A percentile compares a stretch with the other conserved stretches of the same genome.
These are phyloP conservation scores for Mucor irregularis DNA, from an alignment of 371 early-diverging fungal species.

Conservation along the genomic window DNA sequence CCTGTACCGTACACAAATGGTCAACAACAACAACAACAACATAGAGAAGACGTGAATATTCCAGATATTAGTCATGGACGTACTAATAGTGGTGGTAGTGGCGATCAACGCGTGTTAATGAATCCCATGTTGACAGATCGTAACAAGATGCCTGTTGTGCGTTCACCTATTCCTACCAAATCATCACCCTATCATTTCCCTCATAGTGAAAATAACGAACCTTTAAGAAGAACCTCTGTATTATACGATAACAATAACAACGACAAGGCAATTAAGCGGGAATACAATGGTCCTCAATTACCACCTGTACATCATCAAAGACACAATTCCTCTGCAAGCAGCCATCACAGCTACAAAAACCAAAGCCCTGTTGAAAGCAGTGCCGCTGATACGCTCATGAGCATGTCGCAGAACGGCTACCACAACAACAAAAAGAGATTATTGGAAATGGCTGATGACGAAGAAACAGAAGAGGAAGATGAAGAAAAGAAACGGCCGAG, in stretches of 20 bases:
- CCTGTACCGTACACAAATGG: conserved; percentile 17
- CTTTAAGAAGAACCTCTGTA: conserved; percentile 27
- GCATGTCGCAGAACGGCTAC: conserved; percentile 29
- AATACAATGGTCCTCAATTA: background rate
- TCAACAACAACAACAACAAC: background rate
- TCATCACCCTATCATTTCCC: conserved; percentile 10
- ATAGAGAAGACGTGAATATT: conserved; percentile 28
- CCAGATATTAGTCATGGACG: conserved; percentile 44
- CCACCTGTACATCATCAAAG: conserved; percentile 5
- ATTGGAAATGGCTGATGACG: conserved; percentile 29
- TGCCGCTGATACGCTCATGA: conserved; percentile 44
- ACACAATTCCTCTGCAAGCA: conserved; percentile 4
- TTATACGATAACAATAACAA: conserved; percentile 22
- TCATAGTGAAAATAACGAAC: conserved; percentile 5
- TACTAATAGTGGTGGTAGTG: conserved; percentile 26
- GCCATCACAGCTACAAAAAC: conserved; percentile 7
- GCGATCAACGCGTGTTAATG: conserved; percentile 36
- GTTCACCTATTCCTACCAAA: conserved; percentile 29
- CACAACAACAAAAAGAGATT: conserved; percentile 18
- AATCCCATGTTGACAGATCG: conserved; percentile 22
- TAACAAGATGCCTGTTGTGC: conserved; percentile 7
- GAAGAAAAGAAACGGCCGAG: conserved; percentile 16
- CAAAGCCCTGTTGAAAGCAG: conserved; percentile 31
- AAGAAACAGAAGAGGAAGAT: conserved; percentile 23
- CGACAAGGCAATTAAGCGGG: conserved; percentile 1